Base-by-base conservation (phyloP, 148 eudicot genomes). In the Arctostaphylos glauca region DNA sequence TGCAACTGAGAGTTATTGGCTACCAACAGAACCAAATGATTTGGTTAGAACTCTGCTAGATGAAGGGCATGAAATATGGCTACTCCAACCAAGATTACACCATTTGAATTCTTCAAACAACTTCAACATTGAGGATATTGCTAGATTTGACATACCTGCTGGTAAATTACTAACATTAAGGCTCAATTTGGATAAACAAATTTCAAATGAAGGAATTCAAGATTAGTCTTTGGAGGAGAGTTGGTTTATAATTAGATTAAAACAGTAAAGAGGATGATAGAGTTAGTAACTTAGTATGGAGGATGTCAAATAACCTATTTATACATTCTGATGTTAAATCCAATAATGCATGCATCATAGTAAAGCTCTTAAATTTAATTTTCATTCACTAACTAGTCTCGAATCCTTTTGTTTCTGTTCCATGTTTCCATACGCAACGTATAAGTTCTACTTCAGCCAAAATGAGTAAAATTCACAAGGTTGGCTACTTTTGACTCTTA, bases 1-100 rank as follows among this genome's bases (percentile, higher is more conserved):
- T 53, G 4, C 87, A 21, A 81, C 87, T 6, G 89, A 87, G 81
- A 80, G 82, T 76, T 87, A 82, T 56, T 87, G 79, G 48, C 78
- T 87, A 48, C 89, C 89, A 43, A 87, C 89, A 21, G 89, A 87
- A 76, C 81, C 75, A 80, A 83, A 83, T 60, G 89, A 87, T 64
- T 78, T 87, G 64, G 84, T 87, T 59, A 87, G 89, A 83, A 85
- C 89, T 77, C 50, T 87, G 13, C 82, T 87, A 21, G 82, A 77
- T 23, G 79, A 80, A 53, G 87, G 89, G 58, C 82, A 85, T 54
- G 89, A 87, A 25, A 75, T 76, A 47, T 85, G 87, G 89, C 58
- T 85, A 25, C 86, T 87, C 7, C 89, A 83, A 50, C 74, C 89
- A 49, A 76, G 89, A 77, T 25, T 85, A 43, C 85, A 83, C 80